A percentile compares a stretch with the other conserved stretches of the same genome.
These are phyloP conservation scores for Kuraishia hungarica DNA, from an alignment of 805 yeast genomes.

Conservation along the genomic window DNA sequence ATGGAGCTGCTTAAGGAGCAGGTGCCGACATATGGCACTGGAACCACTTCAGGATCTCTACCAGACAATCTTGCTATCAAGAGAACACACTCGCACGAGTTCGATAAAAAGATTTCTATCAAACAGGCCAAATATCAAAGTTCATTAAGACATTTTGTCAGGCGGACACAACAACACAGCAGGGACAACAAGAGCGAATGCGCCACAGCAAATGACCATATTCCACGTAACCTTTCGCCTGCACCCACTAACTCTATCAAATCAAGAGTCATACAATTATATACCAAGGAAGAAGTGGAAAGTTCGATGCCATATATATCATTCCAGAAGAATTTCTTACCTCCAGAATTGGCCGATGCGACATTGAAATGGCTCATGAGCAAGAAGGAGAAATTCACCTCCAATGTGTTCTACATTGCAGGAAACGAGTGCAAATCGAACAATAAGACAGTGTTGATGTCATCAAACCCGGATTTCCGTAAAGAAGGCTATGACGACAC, in stretches of 20 bases:
- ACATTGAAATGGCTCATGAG: constrained; percentile 33
- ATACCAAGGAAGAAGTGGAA: constrained; percentile 44
- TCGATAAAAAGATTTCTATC: constrained; percentile 2
- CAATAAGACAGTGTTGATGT: constrained; percentile 37
- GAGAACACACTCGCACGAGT: constrained; percentile 1
- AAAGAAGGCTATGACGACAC: constrained; percentile 8
- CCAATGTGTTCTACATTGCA: constrained; percentile 48
- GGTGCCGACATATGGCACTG: constrained; percentile 4
- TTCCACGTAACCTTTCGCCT: not conserved
- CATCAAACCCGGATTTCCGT: constrained; percentile 8
- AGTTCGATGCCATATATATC: constrained; percentile 41
- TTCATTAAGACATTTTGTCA: not conserved
- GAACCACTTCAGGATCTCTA: no score
- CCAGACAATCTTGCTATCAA: not conserved
- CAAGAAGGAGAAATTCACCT: constrained; percentile 29
- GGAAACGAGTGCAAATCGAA: constrained; percentile 53
- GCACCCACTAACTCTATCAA: no score
- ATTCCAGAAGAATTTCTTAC: constrained; percentile 42
- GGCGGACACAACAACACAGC: not conserved
- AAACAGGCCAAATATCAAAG: constrained; percentile 4
- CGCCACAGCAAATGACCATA: no score
- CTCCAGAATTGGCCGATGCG: constrained; percentile 35
- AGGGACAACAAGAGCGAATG: not conserved
- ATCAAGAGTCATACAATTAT: constrained; percentile 20
- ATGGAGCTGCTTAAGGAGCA: constrained; percentile 31